Percentiles rank a stretch among this genome's conserved stretches.
These are phyloP conservation scores for Elsinoe perseae DNA, from an alignment of 2,329 filamentous ascomycete species.

Conservation along the genomic window DNA sequence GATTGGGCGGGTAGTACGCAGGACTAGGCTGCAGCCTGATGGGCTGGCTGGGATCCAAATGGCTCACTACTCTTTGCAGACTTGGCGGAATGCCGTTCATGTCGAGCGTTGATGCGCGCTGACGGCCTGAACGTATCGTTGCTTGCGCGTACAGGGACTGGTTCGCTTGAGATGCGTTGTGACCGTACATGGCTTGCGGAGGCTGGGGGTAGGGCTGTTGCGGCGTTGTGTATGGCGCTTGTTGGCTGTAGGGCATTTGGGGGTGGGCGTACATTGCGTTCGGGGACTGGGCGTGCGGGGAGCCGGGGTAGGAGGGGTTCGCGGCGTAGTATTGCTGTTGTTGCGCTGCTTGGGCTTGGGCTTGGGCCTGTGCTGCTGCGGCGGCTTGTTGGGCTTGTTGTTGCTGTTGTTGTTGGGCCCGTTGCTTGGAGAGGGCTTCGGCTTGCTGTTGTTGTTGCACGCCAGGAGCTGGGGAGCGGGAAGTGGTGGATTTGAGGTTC, in stretches of 20 bases:
- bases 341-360: constrained; percentile 50
- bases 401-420: constrained; percentile 54
- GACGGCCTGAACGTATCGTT: constrained; percentile 67
- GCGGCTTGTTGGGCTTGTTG: constrained; percentile 33
- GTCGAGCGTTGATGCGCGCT: constrained; percentile 93
- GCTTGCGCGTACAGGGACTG: constrained; percentile 69
- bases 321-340: constrained; percentile 35
- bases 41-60: constrained; percentile 87
- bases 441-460: constrained; percentile 95
- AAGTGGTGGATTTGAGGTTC: constrained; percentile 85
- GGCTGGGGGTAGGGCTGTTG: constrained; percentile 44
- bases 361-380: constrained; percentile 17
- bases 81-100: constrained; percentile 79
- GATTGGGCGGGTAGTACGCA: constrained; percentile 90
- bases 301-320: constrained; percentile 39
- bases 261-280: constrained; percentile 62
- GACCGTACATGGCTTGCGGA: constrained; percentile 37
- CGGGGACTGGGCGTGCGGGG: constrained; percentile 23
- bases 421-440: constrained; percentile 86
- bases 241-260: constrained; percentile 63
- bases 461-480: constrained; percentile 81
- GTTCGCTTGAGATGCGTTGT: constrained; percentile 41
- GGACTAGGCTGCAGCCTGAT: constrained; percentile 92
- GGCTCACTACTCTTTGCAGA: constrained; percentile 89
- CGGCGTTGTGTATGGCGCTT: constrained; percentile 50